These are phyloP conservation scores for Blastobotrys peoriensis DNA, from an alignment of 805 yeast genomes.

Conservation along the genomic window DNA sequence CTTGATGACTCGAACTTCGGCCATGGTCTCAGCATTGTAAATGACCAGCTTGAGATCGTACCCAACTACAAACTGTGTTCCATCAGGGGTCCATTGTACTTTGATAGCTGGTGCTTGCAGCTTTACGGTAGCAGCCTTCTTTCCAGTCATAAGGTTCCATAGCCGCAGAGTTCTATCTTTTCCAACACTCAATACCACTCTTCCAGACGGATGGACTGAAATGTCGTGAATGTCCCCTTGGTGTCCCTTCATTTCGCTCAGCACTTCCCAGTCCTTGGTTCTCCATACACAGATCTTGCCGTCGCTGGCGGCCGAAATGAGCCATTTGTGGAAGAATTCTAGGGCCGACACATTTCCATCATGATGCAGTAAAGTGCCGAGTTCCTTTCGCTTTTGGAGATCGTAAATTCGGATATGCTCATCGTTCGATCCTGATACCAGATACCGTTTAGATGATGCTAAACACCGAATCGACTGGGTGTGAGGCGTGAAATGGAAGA, in stretches of 20 bases:
- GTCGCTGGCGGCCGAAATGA: conserved; percentile 84
- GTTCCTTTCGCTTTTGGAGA: conserved; percentile 84
- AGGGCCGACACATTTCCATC: conserved; percentile 80
- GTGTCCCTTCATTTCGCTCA: conserved; percentile 87
- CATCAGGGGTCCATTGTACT: conserved; percentile 53
- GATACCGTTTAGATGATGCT: conserved; percentile 73
- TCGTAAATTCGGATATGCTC: conserved; percentile 94
- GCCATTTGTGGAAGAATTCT: conserved; percentile 68
- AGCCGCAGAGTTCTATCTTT: conserved; percentile 76
- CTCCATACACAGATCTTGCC: conserved; percentile 90
- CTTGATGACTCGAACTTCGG: conserved; percentile 43
- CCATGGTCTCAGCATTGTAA: conserved; percentile 59
- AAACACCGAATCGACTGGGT: conserved; percentile 79
- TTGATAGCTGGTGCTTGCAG: conserved; percentile 25
- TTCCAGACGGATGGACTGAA: conserved; percentile 84
- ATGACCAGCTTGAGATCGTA: conserved; percentile 57
- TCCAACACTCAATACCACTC: conserved; percentile 85
- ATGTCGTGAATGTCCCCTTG: conserved; percentile 75
- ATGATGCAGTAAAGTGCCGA: conserved; percentile 85
- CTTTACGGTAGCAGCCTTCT: conserved; percentile 81
- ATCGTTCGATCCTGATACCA: conserved; percentile 93
- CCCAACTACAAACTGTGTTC: conserved; percentile 74
- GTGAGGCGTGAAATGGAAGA: conserved; percentile 95
- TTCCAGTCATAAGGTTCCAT: conserved; percentile 96
- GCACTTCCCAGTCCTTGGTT: conserved; percentile 92